These are phyloP conservation scores for Hypoxylon perforatum DNA, from an alignment of 495 filamentous ascomycete genomes.

Conservation along the genomic window DNA sequence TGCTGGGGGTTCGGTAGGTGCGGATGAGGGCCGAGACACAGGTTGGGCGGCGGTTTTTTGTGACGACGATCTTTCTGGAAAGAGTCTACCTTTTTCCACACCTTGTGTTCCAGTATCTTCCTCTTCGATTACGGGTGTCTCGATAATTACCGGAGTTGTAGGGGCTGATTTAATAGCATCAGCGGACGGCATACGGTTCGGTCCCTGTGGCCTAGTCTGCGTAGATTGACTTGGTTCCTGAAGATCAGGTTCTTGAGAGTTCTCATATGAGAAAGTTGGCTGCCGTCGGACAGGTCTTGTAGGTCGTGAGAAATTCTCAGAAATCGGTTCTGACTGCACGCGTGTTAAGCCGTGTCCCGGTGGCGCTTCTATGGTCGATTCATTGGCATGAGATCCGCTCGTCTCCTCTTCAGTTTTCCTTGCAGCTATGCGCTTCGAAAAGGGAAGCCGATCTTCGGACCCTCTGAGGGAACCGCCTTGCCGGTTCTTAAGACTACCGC, in stretches of 20 bases:
- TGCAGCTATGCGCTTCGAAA: constrained; percentile 75
- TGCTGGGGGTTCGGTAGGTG: constrained; percentile 56
- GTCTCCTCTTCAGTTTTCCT: constrained; percentile 68
- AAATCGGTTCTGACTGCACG: constrained; percentile 81
- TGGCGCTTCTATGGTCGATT: constrained; percentile 61
- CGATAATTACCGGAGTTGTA: constrained; percentile 73
- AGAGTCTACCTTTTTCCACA: constrained; percentile 44
- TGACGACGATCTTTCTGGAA: constrained; percentile 67
- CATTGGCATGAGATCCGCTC: constrained; percentile 62
- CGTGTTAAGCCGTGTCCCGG: constrained; percentile 68
- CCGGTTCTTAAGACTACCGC: constrained; percentile 84
- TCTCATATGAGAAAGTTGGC: constrained; percentile 51
- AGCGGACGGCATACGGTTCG: constrained; percentile 32
- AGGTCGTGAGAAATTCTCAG: constrained; percentile 66
- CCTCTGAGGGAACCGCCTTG: constrained; percentile 65
- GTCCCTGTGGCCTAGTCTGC: constrained; percentile 30
- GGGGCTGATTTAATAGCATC: constrained; percentile 41
- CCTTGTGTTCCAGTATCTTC: constrained; percentile 44
- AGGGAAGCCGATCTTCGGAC: constrained; percentile 60
- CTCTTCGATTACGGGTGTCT: constrained; percentile 69
- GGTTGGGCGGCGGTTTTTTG: constrained; percentile 47
- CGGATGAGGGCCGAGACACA: constrained; percentile 30
- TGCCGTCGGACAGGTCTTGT: constrained; percentile 57
- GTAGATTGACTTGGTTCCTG: constrained; percentile 28
- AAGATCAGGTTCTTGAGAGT: constrained; percentile 15